Evolutionary conservation across 139 green algal species (phyloP), one percentile per base, ranked within the genome.

Genomic region (Marvania coccoides): DNA sequence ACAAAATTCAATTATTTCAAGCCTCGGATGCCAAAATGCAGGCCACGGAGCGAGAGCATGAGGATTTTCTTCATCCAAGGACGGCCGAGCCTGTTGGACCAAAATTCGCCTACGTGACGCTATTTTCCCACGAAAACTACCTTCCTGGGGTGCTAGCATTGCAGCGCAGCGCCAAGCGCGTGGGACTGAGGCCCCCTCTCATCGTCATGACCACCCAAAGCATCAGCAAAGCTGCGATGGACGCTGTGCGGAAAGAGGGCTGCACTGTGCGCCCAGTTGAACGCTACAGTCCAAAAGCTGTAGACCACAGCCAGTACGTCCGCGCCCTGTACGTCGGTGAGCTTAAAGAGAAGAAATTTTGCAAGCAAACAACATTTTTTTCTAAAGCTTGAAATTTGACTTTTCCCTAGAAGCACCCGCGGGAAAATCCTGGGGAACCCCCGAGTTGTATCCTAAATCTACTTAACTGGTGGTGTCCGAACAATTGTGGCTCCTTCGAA

Each of bases 91-190:
- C 38, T 46, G 38, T 12, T 46, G 38, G 38, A 12, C 9, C 38
- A 46, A 12, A 46, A 12, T 45, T 42, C 15, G 66, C 66, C 38
- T 73, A 73, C 28, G 66, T 73, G 29, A 73, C 66, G 3, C 51
- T 73, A 8, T 46, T 73, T 7, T 66, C 66, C 42, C 55, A 68
- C 38, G 66, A 73, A 30, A 40, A n/a, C 19, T 73, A 73, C 31
- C 55, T 73, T 28, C 66, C 54, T 14, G 66, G 66, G 4, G 66
- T 73, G 26, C 55, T 66, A n/a, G 66, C 66, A n/a, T 42, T 73
- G 9, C 6, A 26, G 5, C 54, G 66, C 47, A 47, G n/a, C 14
- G 33, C 54, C 29, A 45, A 26, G 10, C 19, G 45, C 29, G 38
- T 65, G 36, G 47, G 38, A 7, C 15, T 6, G 19, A 33, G 19